Conservation (phyloP, 2,329 filamentous ascomycete species). For the Apiospora koreana region DNA sequence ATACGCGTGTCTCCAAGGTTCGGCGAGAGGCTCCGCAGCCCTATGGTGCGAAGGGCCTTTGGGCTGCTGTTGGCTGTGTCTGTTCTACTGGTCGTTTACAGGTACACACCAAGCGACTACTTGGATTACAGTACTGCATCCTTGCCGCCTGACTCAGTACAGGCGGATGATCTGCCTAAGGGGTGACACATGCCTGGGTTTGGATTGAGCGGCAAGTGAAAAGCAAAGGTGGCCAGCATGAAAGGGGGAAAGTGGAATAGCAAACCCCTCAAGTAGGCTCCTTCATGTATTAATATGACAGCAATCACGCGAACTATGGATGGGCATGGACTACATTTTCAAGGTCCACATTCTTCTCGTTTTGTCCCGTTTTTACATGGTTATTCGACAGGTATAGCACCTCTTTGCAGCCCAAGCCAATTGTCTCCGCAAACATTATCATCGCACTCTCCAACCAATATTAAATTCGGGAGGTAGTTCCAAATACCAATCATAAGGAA, state of each 20-base stretch:
- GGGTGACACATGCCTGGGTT: neutral
- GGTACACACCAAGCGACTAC: neutral
- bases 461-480: too few species aligned
- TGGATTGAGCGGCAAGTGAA: neutral
- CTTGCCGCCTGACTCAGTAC: neutral
- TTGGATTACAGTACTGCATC: neutral
- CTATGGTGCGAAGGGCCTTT: neutral
- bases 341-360: too few species aligned
- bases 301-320: neutral
- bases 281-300: too few species aligned
- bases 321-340: neutral
- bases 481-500: too few species aligned
- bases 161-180: neutral
- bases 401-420: too few species aligned
- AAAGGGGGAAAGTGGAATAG: neutral
- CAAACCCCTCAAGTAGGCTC: too few species aligned
- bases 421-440: too few species aligned
- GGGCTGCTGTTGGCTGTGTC: neutral
- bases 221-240: neutral
- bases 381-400: too few species aligned
- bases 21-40: neutral
- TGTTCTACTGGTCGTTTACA: neutral
- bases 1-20: neutral
- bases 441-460: too few species aligned
- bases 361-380: neutral